Base-by-base conservation (phyloP, 2,329 filamentous ascomycete genomes). In the Elsinoe arachidis region DNA sequence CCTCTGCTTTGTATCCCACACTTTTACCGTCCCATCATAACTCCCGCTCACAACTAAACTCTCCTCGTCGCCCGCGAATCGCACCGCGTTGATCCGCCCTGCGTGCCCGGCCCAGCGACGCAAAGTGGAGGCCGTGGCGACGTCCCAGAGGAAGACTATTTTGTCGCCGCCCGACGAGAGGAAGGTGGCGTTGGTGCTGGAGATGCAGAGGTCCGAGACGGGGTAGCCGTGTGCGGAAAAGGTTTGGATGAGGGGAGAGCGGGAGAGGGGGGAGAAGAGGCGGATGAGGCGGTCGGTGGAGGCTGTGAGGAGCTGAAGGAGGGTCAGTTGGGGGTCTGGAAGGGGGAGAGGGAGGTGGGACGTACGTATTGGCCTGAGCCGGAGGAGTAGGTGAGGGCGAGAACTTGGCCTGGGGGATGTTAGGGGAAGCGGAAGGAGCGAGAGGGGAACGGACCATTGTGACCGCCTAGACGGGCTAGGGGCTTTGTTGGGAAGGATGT, bases 141-240 rank as follows among this genome's bases (percentile, higher is more conserved):
- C 93, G 72, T 99, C 93, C 93, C 93, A 97, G 4, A 96, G 78
- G 68, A 96, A 96, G 0, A 96, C 90, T 60, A 82, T 80, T 64
- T 92, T 88, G 74, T 99, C 93, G 59, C 93, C 93, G 63, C 93
- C 93, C 1, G 83, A 82, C n/a, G 86, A 91, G 9, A 85, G 86
- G 70, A 99, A 96, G 43, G 83, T 83, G 63, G 89, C 81, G 72
- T 99, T 99, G 74, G 90, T 86, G 21, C 76, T 68, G 15, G 76
- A 70, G 52, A 96, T 86, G 55, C 81, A 78, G 38, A 99, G 78
- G 63, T 88, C 87, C 60, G 96, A 84, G 6, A 99, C 87, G 64
- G 91, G 87, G 75, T 99, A 96, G 63, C 90, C 91, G 73, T 99
- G 93, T 2, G 88, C 89, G 35, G 84, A 77, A 74, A 96, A 99